Evolutionary conservation across 805 yeast species (phyloP).

Genomic region (Lipomyces spencermartinsiae): DNA sequence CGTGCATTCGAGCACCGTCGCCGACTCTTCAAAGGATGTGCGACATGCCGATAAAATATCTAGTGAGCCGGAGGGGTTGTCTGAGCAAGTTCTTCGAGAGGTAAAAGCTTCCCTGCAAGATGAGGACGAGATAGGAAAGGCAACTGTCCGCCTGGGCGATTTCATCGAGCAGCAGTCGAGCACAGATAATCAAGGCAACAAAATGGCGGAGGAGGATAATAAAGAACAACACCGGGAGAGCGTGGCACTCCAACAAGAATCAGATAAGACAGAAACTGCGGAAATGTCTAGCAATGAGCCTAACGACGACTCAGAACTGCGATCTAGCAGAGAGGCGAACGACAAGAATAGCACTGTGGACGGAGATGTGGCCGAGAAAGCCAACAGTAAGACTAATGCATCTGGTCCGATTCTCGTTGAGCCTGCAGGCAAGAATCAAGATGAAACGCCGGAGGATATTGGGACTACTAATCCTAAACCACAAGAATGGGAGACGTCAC

Average conservation of each 20-base stretch:
- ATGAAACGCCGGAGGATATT: background rate
- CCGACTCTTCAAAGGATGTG: background rate
- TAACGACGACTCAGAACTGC: background rate
- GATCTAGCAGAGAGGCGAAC: background rate
- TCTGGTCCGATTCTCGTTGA: background rate
- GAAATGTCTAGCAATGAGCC: background rate
- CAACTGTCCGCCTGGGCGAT: background rate
- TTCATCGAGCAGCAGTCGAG: background rate
- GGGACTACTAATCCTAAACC: background rate
- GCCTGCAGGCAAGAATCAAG: background rate
- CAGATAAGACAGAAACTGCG: background rate
- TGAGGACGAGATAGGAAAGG: background rate
- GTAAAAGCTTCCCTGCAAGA: background rate
- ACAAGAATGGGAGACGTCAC: background rate
- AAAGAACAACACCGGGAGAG: background rate
- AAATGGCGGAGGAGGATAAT: background rate
- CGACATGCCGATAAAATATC: background rate
- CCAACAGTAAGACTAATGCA: background rate
- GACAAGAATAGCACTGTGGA: background rate
- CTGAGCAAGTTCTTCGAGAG: background rate
- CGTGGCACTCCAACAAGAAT: too few species aligned
- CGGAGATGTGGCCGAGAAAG: background rate
- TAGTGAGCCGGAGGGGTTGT: background rate
- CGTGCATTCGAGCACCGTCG: background rate
- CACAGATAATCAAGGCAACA: background rate